These are phyloP conservation scores for Alternaria triticina DNA, from an alignment of 2,329 filamentous ascomycete genomes.

Conservation along the genomic window DNA sequence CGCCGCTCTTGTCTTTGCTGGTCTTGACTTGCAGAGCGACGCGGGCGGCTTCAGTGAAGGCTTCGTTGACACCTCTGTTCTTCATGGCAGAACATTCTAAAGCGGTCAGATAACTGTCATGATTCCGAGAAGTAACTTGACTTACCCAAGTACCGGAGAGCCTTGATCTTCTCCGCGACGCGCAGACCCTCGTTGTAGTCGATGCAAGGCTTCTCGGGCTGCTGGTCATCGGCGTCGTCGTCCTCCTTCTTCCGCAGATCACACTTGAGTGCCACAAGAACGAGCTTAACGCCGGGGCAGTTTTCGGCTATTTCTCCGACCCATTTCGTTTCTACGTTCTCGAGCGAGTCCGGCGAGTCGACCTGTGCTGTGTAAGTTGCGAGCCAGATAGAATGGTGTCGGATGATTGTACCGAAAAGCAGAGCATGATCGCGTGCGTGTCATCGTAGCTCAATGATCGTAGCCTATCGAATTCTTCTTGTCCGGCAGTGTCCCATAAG, in stretches of 20 bases:
- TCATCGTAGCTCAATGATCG: slow-evolving; percentile 97
- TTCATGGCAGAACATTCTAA: slow-evolving; percentile 96
- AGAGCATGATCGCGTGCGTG: slow-evolving; percentile 98
- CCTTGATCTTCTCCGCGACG: slow-evolving; percentile 88
- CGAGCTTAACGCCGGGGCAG: slow-evolving; percentile 92
- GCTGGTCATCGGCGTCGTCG: slow-evolving; percentile 60
- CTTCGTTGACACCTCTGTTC: slow-evolving; percentile 97
- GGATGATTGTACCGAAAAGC: slow-evolving; percentile 70
- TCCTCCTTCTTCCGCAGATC: slow-evolving; percentile 81
- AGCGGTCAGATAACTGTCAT: slow-evolving; percentile 11
- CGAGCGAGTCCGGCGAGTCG: slow-evolving; percentile 93
- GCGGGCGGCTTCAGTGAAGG: slow-evolving; percentile 95
- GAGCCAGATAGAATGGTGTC: not conserved
- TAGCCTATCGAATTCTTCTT: slow-evolving; percentile 98
- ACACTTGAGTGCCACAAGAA: slow-evolving; percentile 95
- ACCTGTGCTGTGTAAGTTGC: slow-evolving; percentile 56
- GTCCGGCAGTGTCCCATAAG: slow-evolving; percentile 96
- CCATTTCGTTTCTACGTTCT: slow-evolving; percentile 99
- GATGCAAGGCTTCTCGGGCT: slow-evolving; percentile 68
- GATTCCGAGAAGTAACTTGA: not conserved
- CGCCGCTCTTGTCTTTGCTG: slow-evolving; percentile 54
- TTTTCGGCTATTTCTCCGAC: slow-evolving; percentile 97
- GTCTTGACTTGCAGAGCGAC: slow-evolving; percentile 74
- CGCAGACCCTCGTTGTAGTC: slow-evolving; percentile 91
- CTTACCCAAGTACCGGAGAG: slow-evolving; percentile 84